Evolutionary conservation across 2,329 filamentous ascomycete genomes (phyloP).

Genomic region (Neofusicoccum laricinum): DNA sequence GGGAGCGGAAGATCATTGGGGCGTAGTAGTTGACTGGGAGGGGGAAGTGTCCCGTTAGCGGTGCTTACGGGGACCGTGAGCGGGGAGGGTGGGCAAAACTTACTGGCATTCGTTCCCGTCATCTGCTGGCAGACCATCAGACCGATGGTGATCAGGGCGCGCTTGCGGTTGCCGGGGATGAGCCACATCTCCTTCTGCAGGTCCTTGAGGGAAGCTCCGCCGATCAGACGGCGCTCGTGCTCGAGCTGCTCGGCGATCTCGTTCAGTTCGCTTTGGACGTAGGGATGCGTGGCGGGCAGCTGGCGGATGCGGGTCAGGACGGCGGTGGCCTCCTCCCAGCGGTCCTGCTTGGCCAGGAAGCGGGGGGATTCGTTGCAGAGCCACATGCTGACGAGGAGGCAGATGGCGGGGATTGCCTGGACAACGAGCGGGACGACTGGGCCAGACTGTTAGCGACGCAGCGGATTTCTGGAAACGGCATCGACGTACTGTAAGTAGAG

Average conservation of each 20-base stretch:
- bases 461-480: not conserved
- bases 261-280: conserved; percentile 35
- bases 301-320: conserved; percentile 58
- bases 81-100: not conserved
- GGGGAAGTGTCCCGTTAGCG: not conserved
- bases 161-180: conserved; percentile 48
- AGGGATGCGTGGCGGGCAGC: conserved; percentile 39
- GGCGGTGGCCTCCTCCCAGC: conserved; percentile 62
- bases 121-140: conserved; percentile 69
- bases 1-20: conserved; percentile 64
- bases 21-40: conserved; percentile 60
- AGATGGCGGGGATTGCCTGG: conserved; percentile 61
- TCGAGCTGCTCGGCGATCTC: conserved; percentile 40
- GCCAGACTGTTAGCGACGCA: not conserved
- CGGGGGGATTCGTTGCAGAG: conserved; percentile 65
- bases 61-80: no score
- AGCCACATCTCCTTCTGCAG: conserved; percentile 44
- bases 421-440: conserved; percentile 59
- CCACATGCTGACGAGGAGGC: conserved; percentile 60
- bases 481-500: conserved; percentile 44
- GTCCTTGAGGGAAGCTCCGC: conserved; percentile 45
- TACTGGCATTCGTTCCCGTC: conserved; percentile 46
- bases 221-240: conserved; percentile 57
- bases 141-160: conserved; percentile 62
- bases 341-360: conserved; percentile 65